Percentiles rank a stretch among this genome's conserved stretches.
phyloP scores from a whole-genome alignment of 2,329 filamentous ascomycete species.

The Juglanconis oblonga region DNA sequence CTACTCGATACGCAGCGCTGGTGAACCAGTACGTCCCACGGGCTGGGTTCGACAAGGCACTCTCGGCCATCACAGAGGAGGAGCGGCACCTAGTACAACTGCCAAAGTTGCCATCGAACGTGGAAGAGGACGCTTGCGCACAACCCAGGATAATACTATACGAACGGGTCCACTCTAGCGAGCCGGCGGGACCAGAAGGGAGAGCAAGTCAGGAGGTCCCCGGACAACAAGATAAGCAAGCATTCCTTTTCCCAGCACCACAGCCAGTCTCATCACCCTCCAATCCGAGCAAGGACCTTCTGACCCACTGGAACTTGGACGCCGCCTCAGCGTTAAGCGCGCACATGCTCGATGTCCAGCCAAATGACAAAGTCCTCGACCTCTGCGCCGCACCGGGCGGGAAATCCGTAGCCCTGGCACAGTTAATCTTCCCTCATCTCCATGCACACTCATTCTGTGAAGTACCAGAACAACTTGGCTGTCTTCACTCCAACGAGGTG shows the following conservation, averaged over 20 bases:
- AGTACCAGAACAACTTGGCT: conserved; percentile 23
- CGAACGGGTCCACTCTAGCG: background rate
- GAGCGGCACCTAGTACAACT: conserved; percentile 20
- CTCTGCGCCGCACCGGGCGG: conserved; percentile 37
- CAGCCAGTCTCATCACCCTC: conserved; percentile 16
- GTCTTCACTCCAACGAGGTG: conserved; percentile 36
- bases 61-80: conserved; percentile 17
- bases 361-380: conserved; percentile 36
- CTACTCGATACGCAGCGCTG: conserved; percentile 28
- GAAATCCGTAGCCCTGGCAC: conserved; percentile 32
- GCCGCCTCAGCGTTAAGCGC: conserved; percentile 29
- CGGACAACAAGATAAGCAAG: background rate
- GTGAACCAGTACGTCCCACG: conserved; percentile 22
- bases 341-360: conserved; percentile 29
- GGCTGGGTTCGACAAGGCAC: conserved; percentile 14
- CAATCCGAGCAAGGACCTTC: conserved; percentile 16
- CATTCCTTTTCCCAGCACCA: conserved; percentile 24
- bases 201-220: background rate
- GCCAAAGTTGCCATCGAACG: conserved; percentile 3
- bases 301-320: conserved; percentile 30
- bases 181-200: background rate
- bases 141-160: background rate
- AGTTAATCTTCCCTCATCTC: conserved; percentile 25
- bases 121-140: background rate
- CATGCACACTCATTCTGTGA: conserved; percentile 17